These are phyloP conservation scores for Dactylellina cionopaga DNA, from an alignment of 2,329 filamentous ascomycete species.

Conservation along the genomic window DNA sequence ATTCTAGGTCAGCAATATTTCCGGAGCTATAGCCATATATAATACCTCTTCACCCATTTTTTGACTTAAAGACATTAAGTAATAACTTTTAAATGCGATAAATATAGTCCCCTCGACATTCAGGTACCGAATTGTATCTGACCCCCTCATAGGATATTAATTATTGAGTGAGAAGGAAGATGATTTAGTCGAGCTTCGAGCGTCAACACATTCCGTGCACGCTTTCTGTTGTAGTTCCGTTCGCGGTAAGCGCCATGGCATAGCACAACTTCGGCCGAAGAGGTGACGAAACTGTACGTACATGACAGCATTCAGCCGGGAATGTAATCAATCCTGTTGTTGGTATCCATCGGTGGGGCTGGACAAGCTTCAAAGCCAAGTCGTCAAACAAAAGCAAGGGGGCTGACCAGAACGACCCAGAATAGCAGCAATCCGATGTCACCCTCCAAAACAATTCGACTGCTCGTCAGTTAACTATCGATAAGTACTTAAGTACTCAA, in stretches of 20 bases:
- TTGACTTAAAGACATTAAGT: no score
- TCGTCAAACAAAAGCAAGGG: slow-evolving; percentile 9
- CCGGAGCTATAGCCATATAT: background rate
- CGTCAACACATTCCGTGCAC: slow-evolving; percentile 26
- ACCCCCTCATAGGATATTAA: background rate
- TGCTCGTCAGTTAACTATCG: no score
- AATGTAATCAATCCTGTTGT: no score
- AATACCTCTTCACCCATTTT: no score
- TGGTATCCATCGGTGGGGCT: slow-evolving; percentile 1
- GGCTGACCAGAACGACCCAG: slow-evolving; percentile 4
- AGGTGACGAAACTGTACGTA: background rate
- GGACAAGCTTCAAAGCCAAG: slow-evolving; percentile 21
- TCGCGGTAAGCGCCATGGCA: slow-evolving; percentile 25
- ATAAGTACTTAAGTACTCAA: no score
- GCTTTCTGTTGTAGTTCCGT: slow-evolving; percentile 24
- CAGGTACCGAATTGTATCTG: slow-evolving; percentile 1
- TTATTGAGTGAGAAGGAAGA: no score
- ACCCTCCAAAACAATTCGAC: slow-evolving; percentile 17
- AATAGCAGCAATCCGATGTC: slow-evolving; percentile 31
- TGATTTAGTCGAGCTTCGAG: background rate
- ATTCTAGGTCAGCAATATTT: background rate
- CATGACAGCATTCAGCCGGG: background rate
- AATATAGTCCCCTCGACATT: no score
- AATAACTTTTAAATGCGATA: no score
- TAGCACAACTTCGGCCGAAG: background rate